These are phyloP conservation scores for Dioscorea zingiberensis DNA, from an alignment of 106 monocot species.

Conservation along the genomic window DNA sequence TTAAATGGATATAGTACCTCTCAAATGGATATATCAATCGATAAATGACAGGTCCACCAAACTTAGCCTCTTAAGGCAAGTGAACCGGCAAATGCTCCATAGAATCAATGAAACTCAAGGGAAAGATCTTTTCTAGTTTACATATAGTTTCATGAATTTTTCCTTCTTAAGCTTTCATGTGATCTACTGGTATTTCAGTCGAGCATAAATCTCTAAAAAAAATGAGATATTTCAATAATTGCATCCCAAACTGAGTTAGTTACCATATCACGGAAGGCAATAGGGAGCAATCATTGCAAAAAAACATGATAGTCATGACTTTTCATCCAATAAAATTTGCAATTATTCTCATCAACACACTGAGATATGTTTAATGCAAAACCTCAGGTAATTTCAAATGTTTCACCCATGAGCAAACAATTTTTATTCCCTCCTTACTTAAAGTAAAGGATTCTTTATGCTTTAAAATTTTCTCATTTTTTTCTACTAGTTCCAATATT, in stretches of 20 bases:
- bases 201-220: too few species aligned
- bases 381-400: neutral
- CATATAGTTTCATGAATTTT: too few species aligned
- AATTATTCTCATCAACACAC: neutral
- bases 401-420: neutral
- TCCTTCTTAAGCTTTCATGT: too few species aligned
- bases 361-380: neutral
- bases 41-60: too few species aligned
- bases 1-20: too few species aligned
- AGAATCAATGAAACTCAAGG: too few species aligned
- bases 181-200: too few species aligned
- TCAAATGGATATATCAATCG: too few species aligned
- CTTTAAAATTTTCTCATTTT: neutral
- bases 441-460: neutral
- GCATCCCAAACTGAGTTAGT: neutral
- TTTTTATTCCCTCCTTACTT: neutral
- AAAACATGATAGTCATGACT: neutral
- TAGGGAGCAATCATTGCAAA: neutral
- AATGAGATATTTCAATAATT: too few species aligned
- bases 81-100: too few species aligned
- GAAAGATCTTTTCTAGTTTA: too few species aligned
- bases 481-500: neutral
- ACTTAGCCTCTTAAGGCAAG: too few species aligned
- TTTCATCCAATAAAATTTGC: neutral
- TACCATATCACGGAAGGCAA: neutral